Evolutionary conservation across 768 basidiomycete genomes (phyloP).

Genomic region (Hericium erinaceus): DNA sequence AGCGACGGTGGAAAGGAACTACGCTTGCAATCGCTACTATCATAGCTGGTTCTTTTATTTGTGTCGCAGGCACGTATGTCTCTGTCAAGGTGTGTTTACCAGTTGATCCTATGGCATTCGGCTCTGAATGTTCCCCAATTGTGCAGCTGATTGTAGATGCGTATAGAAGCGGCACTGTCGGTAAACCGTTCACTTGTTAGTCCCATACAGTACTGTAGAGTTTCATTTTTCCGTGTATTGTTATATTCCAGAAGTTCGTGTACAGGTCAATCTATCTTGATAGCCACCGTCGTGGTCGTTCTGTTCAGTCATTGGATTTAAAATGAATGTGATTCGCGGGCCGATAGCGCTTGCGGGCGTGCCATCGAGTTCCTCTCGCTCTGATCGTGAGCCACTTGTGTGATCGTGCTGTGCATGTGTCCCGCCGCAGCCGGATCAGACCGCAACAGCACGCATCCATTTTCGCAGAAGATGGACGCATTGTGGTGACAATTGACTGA

Average conservation of each 20-base stretch:
- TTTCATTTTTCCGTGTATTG: background rate
- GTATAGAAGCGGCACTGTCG: background rate
- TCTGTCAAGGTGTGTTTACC: slow-evolving; percentile 31
- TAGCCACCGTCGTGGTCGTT: no score
- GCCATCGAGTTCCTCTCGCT: no score
- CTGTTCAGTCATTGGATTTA: no score
- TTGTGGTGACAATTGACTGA: no score
- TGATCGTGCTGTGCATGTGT: no score
- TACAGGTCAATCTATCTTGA: background rate
- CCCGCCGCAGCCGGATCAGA: no score
- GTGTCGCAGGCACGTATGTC: slow-evolving; percentile 43
- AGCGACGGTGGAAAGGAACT: slow-evolving; percentile 24
- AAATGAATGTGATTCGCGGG: no score
- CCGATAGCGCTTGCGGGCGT: no score
- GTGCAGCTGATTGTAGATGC: background rate
- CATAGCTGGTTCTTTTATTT: slow-evolving; percentile 40
- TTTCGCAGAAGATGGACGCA: no score
- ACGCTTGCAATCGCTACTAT: slow-evolving; percentile 34
- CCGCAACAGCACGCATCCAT: no score
- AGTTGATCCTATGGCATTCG: background rate
- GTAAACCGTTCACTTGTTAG: background rate
- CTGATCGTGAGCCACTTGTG: no score
- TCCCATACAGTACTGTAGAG: background rate
- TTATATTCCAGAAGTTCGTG: background rate
- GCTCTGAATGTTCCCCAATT: background rate